A percentile compares a stretch with the other conserved stretches of the same genome.
These are phyloP conservation scores for Castanea mollissima DNA, from an alignment of 306 rosid species.

Conservation along the genomic window DNA sequence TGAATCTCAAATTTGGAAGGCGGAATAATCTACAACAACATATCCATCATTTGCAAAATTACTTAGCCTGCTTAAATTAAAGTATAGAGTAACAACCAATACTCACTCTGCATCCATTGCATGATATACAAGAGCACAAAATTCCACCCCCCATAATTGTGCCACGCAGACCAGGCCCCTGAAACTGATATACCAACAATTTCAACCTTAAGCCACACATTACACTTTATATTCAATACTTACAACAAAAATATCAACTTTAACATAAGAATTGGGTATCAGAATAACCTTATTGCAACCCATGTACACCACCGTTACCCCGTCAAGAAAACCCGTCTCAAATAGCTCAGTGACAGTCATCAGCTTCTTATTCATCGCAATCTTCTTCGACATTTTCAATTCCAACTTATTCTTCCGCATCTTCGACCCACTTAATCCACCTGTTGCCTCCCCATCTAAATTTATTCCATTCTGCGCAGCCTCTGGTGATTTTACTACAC, in stretches of 20 bases:
- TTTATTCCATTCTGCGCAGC: conserved; percentile 20
- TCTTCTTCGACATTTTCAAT: conserved; percentile 68
- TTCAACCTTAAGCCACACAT: conserved; percentile 13
- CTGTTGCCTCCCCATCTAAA: conserved; percentile 33
- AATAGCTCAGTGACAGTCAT: conserved; percentile 82
- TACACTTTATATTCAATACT: neutral
- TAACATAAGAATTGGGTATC: neutral
- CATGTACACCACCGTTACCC: conserved; percentile 78
- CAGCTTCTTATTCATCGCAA: conserved; percentile 54
- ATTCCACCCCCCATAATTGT: conserved; percentile 80
- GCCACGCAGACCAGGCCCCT: conserved; percentile 82
- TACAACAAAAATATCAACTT: neutral
- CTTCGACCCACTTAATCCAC: conserved; percentile 23
- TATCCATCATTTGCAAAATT: conserved; percentile 15
- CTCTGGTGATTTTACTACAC: conserved; percentile 12
- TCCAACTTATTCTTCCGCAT: conserved; percentile 51
- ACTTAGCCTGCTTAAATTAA: conserved; percentile 22
- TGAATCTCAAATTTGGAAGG: conserved; percentile 98
- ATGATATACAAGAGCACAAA: conserved; percentile 70
- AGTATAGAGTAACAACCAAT: neutral
- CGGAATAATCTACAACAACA: conserved; percentile 62
- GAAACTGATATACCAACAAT: conserved; percentile 26
- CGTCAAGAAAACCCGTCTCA: conserved; percentile 93
- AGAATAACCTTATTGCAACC: conserved; percentile 78
- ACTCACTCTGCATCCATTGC: conserved; percentile 85